Conservation (phyloP, 495 filamentous ascomycete genomes). For the Talaromyces wortmannii region DNA sequence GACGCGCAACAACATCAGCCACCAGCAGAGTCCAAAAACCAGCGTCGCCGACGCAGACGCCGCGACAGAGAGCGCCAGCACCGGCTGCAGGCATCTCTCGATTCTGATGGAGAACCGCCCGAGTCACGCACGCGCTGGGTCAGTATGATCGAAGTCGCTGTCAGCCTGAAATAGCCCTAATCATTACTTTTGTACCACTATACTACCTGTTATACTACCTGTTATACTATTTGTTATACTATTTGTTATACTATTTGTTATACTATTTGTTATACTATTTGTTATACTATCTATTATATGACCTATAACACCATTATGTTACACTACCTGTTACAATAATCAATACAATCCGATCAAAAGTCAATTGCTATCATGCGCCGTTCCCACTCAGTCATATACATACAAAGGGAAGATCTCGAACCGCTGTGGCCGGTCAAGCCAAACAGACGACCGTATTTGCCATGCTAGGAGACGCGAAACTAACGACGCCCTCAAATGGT, state of each 20-base stretch:
- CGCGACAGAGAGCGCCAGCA: slow-evolving; percentile 21
- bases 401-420: not conserved
- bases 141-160: slow-evolving; percentile 59
- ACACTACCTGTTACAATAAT: not conserved
- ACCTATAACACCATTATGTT: not conserved
- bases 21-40: slow-evolving; percentile 2
- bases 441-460: not conserved
- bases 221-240: not conserved
- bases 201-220: not conserved
- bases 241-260: not conserved
- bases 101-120: slow-evolving; percentile 46
- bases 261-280: too few relatives aligned
- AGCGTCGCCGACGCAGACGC: slow-evolving; percentile 6
- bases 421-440: not conserved
- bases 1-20: not conserved
- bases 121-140: slow-evolving; percentile 58
- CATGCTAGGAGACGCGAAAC: not conserved
- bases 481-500: not conserved
- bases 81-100: slow-evolving; percentile 29
- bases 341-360: slow-evolving; percentile 3
- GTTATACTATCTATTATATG: not conserved
- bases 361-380: not conserved
- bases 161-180: slow-evolving; percentile 33
- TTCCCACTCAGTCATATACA: slow-evolving; percentile 6
- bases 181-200: not conserved